Conservation (phyloP, 1,139 yeast genomes). For the Geotrichum macrosporum region DNA sequence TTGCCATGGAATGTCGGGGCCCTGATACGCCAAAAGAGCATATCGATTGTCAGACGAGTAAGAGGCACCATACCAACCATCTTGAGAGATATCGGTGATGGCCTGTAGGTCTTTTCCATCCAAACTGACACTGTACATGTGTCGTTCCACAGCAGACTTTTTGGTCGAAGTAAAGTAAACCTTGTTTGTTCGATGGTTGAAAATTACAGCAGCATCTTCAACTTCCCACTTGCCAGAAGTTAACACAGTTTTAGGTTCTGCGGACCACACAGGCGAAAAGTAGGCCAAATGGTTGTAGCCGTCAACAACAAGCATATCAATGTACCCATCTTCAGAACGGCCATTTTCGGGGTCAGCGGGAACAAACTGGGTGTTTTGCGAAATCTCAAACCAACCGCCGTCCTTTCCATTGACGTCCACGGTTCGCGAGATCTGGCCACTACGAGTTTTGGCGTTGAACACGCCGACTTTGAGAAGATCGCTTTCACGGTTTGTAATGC, state of each 20-base stretch:
- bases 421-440: constrained; percentile 43
- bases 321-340: constrained; percentile 52
- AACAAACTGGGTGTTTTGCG: constrained; percentile 63
- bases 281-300: constrained; percentile 67
- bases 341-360: constrained; percentile 51
- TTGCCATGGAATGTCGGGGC: constrained; percentile 68
- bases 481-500: constrained; percentile 70
- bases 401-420: constrained; percentile 52
- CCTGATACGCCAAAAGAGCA: constrained; percentile 51
- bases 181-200: constrained; percentile 47
- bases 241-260: constrained; percentile 47
- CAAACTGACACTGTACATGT: constrained; percentile 48
- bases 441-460: constrained; percentile 43
- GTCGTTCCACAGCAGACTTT: constrained; percentile 53
- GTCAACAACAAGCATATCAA: constrained; percentile 66
- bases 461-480: constrained; percentile 54
- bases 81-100: constrained; percentile 52
- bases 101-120: constrained; percentile 45
- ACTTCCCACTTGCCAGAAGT: constrained; percentile 72
- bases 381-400: constrained; percentile 72
- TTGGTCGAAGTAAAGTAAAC: constrained; percentile 65
- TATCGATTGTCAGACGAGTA: constrained; percentile 58
- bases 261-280: constrained; percentile 49
- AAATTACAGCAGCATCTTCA: constrained; percentile 52
- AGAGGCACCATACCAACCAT: constrained; percentile 66